Evolutionary conservation across 345 rosid genomes (phyloP), one percentile per base, ranked within the genome.

Genomic region (Eucalyptus sideroxylon): DNA sequence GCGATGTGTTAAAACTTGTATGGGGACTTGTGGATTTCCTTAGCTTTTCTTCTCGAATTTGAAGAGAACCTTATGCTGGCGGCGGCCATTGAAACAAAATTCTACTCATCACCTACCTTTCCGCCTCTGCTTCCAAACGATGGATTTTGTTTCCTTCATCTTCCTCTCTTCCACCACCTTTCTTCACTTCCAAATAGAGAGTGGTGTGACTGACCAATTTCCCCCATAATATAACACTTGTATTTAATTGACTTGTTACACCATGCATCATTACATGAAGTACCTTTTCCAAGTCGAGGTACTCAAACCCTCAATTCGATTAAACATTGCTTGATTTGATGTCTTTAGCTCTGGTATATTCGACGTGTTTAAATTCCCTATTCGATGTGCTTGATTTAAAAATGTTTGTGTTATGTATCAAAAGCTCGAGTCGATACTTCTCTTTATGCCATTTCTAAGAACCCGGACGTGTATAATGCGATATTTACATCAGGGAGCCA

Each of bases 261-360:
- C 24, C 13, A 34, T 17, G 21, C 0, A 34, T 34, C 0, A 1
- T 37, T 24, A 1, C 8, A 9, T 5, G 15, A 37, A 72, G 2
- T 17, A 10, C 45, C 0, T 37, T 37, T 37, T 72, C 8, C 27
- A 19, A 37, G 27, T 1, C 12, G 0, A 72, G 45, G 8, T 6
- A 24, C 3, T 0, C 27, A 19, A 40, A 37, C 45, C 82, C 0
- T 37, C 0, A 0, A 10, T 37, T 37, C 1, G 8, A 72, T 69
- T 2, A 11, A 17, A 69, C 26, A 3, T 17, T 69, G 26, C 44
- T 0, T 16, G 26, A 72, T 72, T 9, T 19, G 44, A 72, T 34
- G 27, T 37, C 82, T 37, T 0, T 0, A 37, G 3, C 23, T 37
- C 1, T 10, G 0, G 44, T 12, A 72, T 0, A 19, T 72, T 37